phyloP scores from a whole-genome alignment of 257 asterid species.

The Penstemon barbatus region DNA sequence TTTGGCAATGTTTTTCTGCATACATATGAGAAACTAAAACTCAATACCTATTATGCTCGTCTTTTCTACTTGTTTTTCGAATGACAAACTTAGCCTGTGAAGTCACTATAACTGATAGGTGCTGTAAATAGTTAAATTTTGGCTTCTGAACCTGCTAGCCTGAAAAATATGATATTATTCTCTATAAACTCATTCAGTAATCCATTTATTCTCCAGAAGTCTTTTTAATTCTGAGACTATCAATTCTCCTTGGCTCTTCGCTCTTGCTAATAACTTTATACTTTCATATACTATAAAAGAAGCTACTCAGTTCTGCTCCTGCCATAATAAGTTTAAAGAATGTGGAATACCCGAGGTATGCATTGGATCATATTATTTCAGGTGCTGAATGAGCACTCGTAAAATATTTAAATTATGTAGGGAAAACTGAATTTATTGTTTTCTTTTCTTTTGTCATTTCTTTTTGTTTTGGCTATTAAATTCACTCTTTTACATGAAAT shows the following conservation, averaged over 20 bases:
- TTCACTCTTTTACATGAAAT: background rate
- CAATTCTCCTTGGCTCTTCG: background rate
- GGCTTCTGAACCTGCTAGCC: conserved; percentile 1
- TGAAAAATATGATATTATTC: background rate
- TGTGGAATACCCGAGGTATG: background rate
- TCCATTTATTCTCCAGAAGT: conserved; percentile 1
- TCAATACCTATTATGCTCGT: background rate
- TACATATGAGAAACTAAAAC: conserved; percentile 4
- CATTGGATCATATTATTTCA: conserved; percentile 8
- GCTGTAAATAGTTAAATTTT: conserved; percentile 1
- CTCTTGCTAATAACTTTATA: conserved; percentile 10
- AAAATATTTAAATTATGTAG: conserved; percentile 10
- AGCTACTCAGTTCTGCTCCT: background rate
- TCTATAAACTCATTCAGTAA: background rate
- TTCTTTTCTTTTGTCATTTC: conserved; percentile 1
- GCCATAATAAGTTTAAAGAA: background rate
- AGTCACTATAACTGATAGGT: conserved; percentile 7
- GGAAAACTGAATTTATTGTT: background rate
- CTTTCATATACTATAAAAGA: background rate
- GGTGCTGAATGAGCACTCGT: conserved; percentile 5
- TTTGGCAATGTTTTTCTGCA: conserved; percentile 1
- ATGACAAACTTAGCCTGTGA: conserved; percentile 23
- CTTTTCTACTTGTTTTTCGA: background rate
- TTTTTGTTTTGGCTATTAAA: conserved; percentile 7
- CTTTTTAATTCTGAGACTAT: conserved; percentile 6